Evolutionary conservation across 176 grass and related monocot species (phyloP), one percentile per base, ranked within the genome.

Genomic region (maize (Zea mays)): DNA sequence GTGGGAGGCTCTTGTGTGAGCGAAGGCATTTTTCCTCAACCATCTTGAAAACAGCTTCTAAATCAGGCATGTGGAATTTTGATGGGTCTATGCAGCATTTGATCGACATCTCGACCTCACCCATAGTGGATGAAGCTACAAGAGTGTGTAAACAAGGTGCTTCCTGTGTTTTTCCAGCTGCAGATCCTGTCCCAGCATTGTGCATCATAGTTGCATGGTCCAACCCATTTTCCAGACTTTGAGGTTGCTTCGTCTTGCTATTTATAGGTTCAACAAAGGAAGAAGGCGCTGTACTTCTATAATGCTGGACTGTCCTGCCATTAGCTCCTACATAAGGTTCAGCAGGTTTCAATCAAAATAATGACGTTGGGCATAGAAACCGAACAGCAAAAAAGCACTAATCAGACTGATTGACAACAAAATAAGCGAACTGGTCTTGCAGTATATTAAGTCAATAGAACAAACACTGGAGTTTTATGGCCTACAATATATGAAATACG

Each of bases 81-180:
- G 81, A 77, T 62, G 45, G 74, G 12, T 86, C 38, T 47, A 76
- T 43, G 85, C 58, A 66, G 46, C 75, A 85, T 27, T 37, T 79
- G 10, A 97, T 65, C 50, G 83, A 77, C 84, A 97, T 73, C 73
- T 90, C 90, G 33, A 93, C 75, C 45, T 90, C 83, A 60, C 93
- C 90, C 41, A 52, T 57, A 59, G 90, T 19, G 13, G 90, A 88
- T 63, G 93, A 97, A 62, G 85, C 90, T 49, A 90, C 76, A 83
- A 84, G 69, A 73, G 89, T 74, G 59, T 79, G 74, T 27, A 70
- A 59, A 51, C 45, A 80, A 86, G 74, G 74, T 70, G 54, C 10
- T 55, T 86, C 62, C 54, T 65, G 80, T 16, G 65, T 52, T 59
- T 65, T 70, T 69, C 38, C 47, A 84, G 61, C 36, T 55, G 55